Base-by-base conservation (phyloP, 2,329 filamentous ascomycete species). In the Colletotrichum musicola region DNA sequence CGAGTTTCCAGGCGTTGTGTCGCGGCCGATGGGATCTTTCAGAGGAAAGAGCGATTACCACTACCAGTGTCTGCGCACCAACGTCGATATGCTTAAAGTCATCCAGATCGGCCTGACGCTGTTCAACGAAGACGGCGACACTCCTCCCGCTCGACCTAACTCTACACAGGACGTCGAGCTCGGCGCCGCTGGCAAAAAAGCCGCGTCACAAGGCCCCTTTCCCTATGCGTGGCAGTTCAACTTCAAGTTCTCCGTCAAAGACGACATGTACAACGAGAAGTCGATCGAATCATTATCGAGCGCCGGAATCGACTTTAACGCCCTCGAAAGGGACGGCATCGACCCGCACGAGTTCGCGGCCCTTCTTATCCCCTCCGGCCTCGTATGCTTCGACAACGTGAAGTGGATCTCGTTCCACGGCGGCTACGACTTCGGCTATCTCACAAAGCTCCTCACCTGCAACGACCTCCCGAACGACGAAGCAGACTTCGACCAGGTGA, bases 201-300 rank as follows among this genome's bases (percentile, higher is more conserved):
- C 80, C 25, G 80, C 78, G 20, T 78, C 72, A 57, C 84, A 80
- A 68, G 80, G 78, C 18, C 86, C 88, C 56, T 90, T 94, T 68
- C 95, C 93, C 16, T 97, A 93, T 77, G 97, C 95, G 18, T 99
- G 96, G 96, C 95, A 98, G 74, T 99, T 99, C 86, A 98, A 99
- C 85, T 99, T 99, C 82, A 92, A 95, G 74, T 99, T 98, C 80
- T 96, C 94, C 1, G 86, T 98, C 10, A 93, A 96, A 73, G 90
- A 95, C 46, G 96, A 99, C 81, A 99, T 99, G 96, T 98, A 97
- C 82, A 96, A 97, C 71, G 92, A 97, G 77, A 92, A 94, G 66
- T 98, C 94, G 16, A 98, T 98, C 73, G 92, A 96, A 72, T 94
- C 97, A 74, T 87, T 98, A 20, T 91, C 94, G 74, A 92, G 93